Base-by-base conservation (phyloP, 306 rosid genomes). In the Acacia melanoxylon region DNA sequence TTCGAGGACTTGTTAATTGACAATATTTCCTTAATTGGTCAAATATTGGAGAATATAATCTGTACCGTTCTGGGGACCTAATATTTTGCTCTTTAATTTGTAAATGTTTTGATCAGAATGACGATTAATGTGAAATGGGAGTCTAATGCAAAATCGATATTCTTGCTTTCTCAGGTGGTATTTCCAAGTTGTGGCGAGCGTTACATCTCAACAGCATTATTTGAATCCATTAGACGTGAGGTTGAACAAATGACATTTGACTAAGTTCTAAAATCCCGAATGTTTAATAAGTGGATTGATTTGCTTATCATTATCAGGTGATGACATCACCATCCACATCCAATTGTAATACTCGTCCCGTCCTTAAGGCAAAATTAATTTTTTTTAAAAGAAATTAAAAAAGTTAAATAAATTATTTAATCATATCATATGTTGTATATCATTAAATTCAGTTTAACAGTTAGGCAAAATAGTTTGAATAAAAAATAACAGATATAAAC, bases 131-230 rank as follows among this genome's bases (percentile, higher is more conserved):
- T 63, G 41, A 63, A 63, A 17, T 35, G 0, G 48, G 6, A 37
- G 41, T 16, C 44, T 35, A 68, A 37, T 37, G 37, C 35, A 45
- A 45, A 20, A 2, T 52, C 45, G 52, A 9, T 12, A 0, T 69
- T 10, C 52, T 54, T 65, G 10, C 76, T 54, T 31, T 71, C 41
- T 80, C 81, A 92, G 93, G 90, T 74, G 68, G 24, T 92, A 44
- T 89, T 92, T 62, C 92, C 97, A 13, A 90, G 91, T 74, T 86
- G 56, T 46, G 97, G 94, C 72, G 97, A 90, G 81, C 93, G 91
- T 41, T 89, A 90, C 78, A 75, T 90, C 74, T 92, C 93, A 25
- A 52, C 91, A 6, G 56, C 65, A 45, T 81, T 92, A 52, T 92
- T 92, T 49, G 94, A 90, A 76, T 85, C 93, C 81, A 41, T 85